phyloP scores from a whole-genome alignment of 2,329 filamentous ascomycete species.

The Calonectria honghensis region DNA sequence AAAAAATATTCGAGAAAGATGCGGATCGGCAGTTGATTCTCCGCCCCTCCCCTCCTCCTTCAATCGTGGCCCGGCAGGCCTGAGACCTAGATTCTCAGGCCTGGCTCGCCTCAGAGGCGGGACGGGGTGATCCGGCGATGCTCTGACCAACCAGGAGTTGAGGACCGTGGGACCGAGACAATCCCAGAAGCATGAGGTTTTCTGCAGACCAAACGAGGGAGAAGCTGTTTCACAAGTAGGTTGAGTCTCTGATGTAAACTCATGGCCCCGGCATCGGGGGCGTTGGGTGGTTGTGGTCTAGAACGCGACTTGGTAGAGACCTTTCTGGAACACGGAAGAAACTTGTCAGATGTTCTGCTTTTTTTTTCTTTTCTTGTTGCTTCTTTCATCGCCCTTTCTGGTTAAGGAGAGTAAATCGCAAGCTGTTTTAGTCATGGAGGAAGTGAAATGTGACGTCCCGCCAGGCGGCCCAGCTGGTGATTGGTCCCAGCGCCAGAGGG shows the following conservation, averaged over 20 bases:
- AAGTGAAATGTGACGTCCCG: not conserved
- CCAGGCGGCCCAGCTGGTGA: not conserved
- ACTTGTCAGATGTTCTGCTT: not conserved
- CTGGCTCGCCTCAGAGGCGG: not conserved
- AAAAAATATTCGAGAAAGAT: constrained; percentile 13
- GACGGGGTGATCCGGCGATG: not conserved
- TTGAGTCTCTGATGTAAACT: not conserved
- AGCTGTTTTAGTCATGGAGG: constrained; percentile 7
- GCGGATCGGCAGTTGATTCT: constrained; percentile 12
- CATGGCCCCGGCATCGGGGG: constrained; percentile 5
- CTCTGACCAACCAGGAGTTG: constrained; percentile 1
- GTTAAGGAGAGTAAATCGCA: not conserved
- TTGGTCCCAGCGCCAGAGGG: not conserved
- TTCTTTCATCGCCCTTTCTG: not conserved
- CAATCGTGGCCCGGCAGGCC: not conserved
- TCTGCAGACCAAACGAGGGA: constrained; percentile 6
- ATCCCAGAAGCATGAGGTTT: not conserved
- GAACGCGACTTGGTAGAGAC: not conserved
- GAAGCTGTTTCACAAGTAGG: constrained; percentile 12
- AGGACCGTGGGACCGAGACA: not conserved
- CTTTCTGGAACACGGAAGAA: constrained; percentile 24
- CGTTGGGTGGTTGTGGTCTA: not conserved
- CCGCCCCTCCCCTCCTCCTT: not conserved
- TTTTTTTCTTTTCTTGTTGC: not conserved
- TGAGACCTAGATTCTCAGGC: constrained; percentile 12